phyloP scores from a whole-genome alignment of 352 stramenopile species.

The Phytophthora meadii region DNA sequence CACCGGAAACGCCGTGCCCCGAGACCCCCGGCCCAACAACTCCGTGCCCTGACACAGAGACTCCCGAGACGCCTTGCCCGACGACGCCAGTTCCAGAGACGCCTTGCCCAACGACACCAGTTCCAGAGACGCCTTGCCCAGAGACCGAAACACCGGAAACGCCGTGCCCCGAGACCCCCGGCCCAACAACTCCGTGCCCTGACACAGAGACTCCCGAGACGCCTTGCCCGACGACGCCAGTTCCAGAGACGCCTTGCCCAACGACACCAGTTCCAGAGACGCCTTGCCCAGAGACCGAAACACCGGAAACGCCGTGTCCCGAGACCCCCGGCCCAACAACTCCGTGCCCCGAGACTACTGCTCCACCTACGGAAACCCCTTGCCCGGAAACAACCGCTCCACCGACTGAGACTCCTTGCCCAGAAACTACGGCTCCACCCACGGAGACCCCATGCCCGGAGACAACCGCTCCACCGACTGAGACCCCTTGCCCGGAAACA shows the following conservation, averaged over 20 bases:
- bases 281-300: not conserved
- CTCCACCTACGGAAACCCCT: too few species aligned
- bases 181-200: not conserved
- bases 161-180: not conserved
- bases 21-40: not conserved
- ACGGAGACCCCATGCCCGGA: not conserved
- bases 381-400: too few species aligned
- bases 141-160: not conserved
- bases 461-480: not conserved
- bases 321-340: too few species aligned
- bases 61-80: not conserved
- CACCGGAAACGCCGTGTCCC: not conserved
- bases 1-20: too few species aligned
- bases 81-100: not conserved
- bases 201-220: not conserved
- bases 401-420: too few species aligned
- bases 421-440: not conserved
- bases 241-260: not conserved
- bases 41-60: not conserved
- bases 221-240: not conserved
- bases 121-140: not conserved
- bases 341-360: not conserved
- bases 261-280: not conserved
- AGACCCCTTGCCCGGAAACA: not conserved
- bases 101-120: not conserved